These are phyloP conservation scores for Zopfia rhizophila DNA, from an alignment of 2,329 filamentous ascomycete genomes.

Conservation along the genomic window DNA sequence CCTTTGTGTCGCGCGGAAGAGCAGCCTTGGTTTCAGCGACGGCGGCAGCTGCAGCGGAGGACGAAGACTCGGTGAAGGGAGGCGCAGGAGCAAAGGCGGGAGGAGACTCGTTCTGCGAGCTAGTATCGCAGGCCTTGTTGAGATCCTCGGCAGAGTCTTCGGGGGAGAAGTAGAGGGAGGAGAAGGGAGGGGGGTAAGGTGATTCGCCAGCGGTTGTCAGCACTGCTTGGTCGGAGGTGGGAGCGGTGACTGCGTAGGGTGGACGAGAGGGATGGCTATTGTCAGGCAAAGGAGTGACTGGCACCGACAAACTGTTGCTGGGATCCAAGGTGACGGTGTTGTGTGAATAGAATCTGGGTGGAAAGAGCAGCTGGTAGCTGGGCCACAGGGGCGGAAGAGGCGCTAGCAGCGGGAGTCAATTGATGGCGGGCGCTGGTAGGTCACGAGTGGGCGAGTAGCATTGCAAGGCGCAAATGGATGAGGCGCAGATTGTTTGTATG, in stretches of 20 bases:
- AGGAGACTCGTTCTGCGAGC: constrained; percentile 48
- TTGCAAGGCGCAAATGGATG: constrained; percentile 29
- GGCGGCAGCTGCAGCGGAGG: constrained; percentile 56
- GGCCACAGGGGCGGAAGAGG: constrained; percentile 32
- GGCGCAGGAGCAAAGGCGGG: constrained; percentile 64
- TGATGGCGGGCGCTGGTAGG: constrained; percentile 36
- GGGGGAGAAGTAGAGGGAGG: constrained; percentile 68
- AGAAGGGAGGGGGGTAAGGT: constrained; percentile 69
- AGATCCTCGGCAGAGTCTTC: constrained; percentile 59
- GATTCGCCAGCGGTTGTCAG: constrained; percentile 62
- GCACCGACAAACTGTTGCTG: constrained; percentile 57
- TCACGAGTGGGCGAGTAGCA: constrained; percentile 39
- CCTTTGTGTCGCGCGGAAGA: constrained; percentile 83
- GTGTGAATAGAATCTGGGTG: constrained; percentile 24
- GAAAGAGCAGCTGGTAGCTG: constrained; percentile 31
- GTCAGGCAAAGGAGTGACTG: constrained; percentile 54
- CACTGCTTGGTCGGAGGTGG: constrained; percentile 48
- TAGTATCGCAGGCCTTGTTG: constrained; percentile 53
- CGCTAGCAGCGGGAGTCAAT: constrained; percentile 39
- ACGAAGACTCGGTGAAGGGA: constrained; percentile 61
- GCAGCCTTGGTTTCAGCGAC: constrained; percentile 83
- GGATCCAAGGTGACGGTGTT: constrained; percentile 55
- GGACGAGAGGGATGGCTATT: constrained; percentile 35
- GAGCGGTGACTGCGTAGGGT: constrained; percentile 39
- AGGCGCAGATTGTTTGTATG: constrained; percentile 17